phyloP scores from a whole-genome alignment of 371 early-diverging fungal species.

The Batkoa obscura region DNA sequence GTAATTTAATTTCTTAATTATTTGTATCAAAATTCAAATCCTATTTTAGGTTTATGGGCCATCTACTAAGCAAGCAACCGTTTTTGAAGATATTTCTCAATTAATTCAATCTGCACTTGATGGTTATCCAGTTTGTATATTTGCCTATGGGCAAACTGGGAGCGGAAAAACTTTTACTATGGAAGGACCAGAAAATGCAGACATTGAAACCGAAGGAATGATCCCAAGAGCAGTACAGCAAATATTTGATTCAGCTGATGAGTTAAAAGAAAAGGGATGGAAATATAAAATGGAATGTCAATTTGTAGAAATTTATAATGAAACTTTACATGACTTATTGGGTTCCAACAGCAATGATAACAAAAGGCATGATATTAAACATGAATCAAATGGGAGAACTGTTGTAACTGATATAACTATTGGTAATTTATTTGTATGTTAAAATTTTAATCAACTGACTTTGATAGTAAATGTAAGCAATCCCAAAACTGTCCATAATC shows the following conservation, averaged over 20 bases:
- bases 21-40: neutral
- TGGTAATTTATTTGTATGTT: slow-evolving; percentile 16
- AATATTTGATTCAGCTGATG: slow-evolving; percentile 59
- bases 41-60: slow-evolving; percentile 51
- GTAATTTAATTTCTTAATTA: slow-evolving; percentile 8
- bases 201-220: slow-evolving; percentile 42
- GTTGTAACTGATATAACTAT: slow-evolving; percentile 54
- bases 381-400: slow-evolving; percentile 49
- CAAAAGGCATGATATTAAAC: slow-evolving; percentile 67
- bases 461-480: slow-evolving; percentile 28
- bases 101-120: slow-evolving; percentile 90
- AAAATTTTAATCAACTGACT: neutral
- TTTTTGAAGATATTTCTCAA: slow-evolving; percentile 90
- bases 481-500: slow-evolving; percentile 41
- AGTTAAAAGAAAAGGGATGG: slow-evolving; percentile 68
- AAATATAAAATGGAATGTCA: slow-evolving; percentile 65
- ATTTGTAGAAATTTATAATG: slow-evolving; percentile 95
- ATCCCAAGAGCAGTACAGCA: slow-evolving; percentile 77
- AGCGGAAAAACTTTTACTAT: slow-evolving; percentile 89
- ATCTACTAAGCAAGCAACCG: slow-evolving; percentile 44
- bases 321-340: slow-evolving; percentile 75
- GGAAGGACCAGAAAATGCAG: slow-evolving; percentile 38
- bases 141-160: slow-evolving; percentile 99
- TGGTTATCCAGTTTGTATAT: slow-evolving; percentile 96
- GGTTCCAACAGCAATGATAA: too few species aligned